These are phyloP conservation scores for Ophiocordyceps camponoti-leonardi DNA, from an alignment of 2,329 filamentous ascomycete genomes.

Conservation along the genomic window DNA sequence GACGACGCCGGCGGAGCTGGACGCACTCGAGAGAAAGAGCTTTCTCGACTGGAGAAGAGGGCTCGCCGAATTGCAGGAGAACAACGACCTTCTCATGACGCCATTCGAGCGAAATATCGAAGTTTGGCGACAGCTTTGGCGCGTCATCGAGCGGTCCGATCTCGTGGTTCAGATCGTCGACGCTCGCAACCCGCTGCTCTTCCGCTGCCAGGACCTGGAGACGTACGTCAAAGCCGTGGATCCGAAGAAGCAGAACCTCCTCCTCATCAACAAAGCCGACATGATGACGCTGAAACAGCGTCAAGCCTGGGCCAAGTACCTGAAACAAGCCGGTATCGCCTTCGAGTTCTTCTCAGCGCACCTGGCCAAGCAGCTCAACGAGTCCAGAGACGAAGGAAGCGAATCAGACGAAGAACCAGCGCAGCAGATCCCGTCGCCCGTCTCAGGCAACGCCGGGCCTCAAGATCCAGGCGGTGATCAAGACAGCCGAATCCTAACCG, in stretches of 20 bases:
- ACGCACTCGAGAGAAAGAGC: conserved; percentile 59
- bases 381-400: conserved; percentile 43
- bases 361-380: conserved; percentile 76
- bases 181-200: conserved; percentile 83
- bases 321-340: conserved; percentile 62
- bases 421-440: conserved; percentile 4
- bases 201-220: conserved; percentile 86
- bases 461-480: conserved; percentile 7
- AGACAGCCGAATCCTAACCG: conserved; percentile 69
- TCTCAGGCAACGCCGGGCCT: neutral
- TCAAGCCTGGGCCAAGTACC: conserved; percentile 70
- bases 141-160: conserved; percentile 93
- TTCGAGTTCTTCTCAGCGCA: conserved; percentile 96
- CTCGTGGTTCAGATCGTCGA: conserved; percentile 96
- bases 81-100: conserved; percentile 88
- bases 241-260: conserved; percentile 69
- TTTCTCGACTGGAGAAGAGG: conserved; percentile 81
- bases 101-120: conserved; percentile 95
- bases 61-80: conserved; percentile 82
- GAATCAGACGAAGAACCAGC: conserved; percentile 21
- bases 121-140: conserved; percentile 95
- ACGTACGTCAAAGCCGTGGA: conserved; percentile 89
- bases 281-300: conserved; percentile 91
- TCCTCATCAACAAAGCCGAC: conserved; percentile 96
- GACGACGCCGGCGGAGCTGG: conserved; percentile 72